A percentile compares a stretch with the other conserved stretches of the same genome.
Evolutionary conservation across 2,329 filamentous ascomycete species (phyloP).

Genomic region (Penicillium sp.): DNA sequence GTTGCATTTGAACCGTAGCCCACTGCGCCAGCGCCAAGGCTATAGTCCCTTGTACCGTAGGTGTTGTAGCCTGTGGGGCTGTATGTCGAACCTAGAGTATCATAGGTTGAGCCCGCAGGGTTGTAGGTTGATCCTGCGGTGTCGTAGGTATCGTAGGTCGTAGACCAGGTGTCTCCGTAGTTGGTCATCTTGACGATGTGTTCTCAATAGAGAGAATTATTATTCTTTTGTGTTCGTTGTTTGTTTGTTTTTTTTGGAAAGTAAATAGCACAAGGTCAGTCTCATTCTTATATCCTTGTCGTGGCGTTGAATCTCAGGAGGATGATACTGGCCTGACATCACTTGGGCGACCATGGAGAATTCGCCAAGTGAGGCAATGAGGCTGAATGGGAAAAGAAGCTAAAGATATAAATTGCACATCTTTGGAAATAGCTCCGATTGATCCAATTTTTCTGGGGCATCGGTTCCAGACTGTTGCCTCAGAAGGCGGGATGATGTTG

Average conservation of each 20-base stretch:
- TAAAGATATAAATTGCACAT: background rate
- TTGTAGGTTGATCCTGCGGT: conserved; percentile 29
- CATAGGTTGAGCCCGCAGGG: conserved; percentile 21
- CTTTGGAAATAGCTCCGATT: background rate
- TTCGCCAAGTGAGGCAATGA: conserved; percentile 16
- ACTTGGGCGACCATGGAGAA: background rate
- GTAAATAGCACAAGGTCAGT: background rate
- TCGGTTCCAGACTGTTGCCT: conserved; percentile 17
- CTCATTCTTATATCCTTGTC: conserved; percentile 16
- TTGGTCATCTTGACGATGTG: conserved; percentile 21
- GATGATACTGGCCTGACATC: conserved; percentile 24
- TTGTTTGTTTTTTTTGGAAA: background rate
- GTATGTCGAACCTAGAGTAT: conserved; percentile 16
- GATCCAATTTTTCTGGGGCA: conserved; percentile 1
- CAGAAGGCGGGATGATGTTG: conserved; percentile 17
- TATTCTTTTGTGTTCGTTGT: background rate
- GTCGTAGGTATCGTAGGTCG: conserved; percentile 23
- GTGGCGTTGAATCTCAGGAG: conserved; percentile 18
- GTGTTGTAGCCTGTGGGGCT: conserved; percentile 20
- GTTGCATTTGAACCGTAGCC: conserved; percentile 18
- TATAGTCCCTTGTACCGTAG: conserved; percentile 19
- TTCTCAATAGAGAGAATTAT: background rate
- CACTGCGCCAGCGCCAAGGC: conserved; percentile 9
- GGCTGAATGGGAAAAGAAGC: background rate
- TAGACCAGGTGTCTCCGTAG: conserved; percentile 16